Base-by-base conservation (phyloP, 306 rosid genomes). In the Lithocarpus polystachyus region DNA sequence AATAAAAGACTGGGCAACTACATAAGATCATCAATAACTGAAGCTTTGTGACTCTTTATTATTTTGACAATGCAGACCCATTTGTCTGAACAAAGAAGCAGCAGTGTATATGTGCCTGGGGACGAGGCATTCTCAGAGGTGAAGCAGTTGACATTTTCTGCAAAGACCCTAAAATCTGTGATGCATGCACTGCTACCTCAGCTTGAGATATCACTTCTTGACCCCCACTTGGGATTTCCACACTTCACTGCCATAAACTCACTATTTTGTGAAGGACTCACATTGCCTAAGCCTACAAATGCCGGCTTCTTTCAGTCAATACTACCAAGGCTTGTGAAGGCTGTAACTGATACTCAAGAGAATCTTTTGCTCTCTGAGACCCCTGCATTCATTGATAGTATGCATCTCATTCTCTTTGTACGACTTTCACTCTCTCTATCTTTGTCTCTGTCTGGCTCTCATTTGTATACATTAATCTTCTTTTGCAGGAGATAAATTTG, bases 51-150 rank as follows among this genome's bases (percentile, higher is more conserved):
- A 28, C 6, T 4, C 35, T 31, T 31, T 6, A 31, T 40, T 53
- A 18, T 17, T 15, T 15, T 53, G 5, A 17, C 20, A 18, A 51
- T 62, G 68, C 67, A 86, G 90, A 84, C 70, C 72, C 90, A n/a
- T n/a, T 20, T 33, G 28, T 76, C 84, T 1, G 90, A 87, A 71
- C 37, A 81, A 75, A 82, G 81, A 73, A 84, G 69, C 5, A 53
- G 40, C 20, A 56, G 51, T 8, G 57, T 82, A 15, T 87, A 87
- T 18, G 85, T 87, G 0, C 90, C 88, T 1, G 54, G 88, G 61
- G 90, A 87, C 24, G 90, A 87, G 69, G 59, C 77, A 19, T 87
- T 87, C 75, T 68, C 88, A 15, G 86, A 82, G 77, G 26, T 87
- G 9, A 87, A 87, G 40, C 31, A 74, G 9, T 13, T 56, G 5